Evolutionary conservation across 495 filamentous ascomycete species (phyloP).

Genomic region (Annulohypoxylon stygium): DNA sequence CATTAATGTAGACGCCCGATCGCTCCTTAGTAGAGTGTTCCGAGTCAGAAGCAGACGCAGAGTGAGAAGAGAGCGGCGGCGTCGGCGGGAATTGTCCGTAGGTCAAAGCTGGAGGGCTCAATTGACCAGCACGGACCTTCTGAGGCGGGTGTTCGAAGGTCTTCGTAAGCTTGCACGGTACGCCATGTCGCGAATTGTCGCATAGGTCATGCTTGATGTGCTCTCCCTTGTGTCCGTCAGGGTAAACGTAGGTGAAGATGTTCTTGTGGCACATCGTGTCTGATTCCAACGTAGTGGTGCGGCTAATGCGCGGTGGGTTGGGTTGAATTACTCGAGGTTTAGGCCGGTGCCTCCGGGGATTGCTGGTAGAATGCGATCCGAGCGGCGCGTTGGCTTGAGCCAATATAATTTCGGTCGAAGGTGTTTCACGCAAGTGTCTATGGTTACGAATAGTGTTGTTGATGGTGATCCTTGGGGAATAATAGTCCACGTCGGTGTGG

Average conservation of each 20-base stretch:
- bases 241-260: constrained; percentile 48
- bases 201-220: constrained; percentile 38
- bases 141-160: constrained; percentile 38
- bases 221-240: constrained; percentile 46
- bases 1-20: constrained; percentile 53
- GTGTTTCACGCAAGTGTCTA: constrained; percentile 35
- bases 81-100: constrained; percentile 52
- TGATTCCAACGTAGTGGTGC: constrained; percentile 44
- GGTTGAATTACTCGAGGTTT: constrained; percentile 42
- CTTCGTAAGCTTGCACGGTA: constrained; percentile 42
- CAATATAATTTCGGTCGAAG: constrained; percentile 36
- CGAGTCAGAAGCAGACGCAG: constrained; percentile 55
- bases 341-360: constrained; percentile 34
- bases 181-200: constrained; percentile 36
- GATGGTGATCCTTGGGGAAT: constrained; percentile 48
- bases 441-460: constrained; percentile 50
- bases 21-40: constrained; percentile 50
- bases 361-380: constrained; percentile 33
- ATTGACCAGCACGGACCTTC: constrained; percentile 33
- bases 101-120: constrained; percentile 45
- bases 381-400: constrained; percentile 22
- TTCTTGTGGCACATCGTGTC: constrained; percentile 61
- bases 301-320: constrained; percentile 45
- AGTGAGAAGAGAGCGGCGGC: constrained; percentile 57
- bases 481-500: constrained; percentile 43